phyloP scores from a whole-genome alignment of 2,329 filamentous ascomycete genomes.

The Exophiala sp. region DNA sequence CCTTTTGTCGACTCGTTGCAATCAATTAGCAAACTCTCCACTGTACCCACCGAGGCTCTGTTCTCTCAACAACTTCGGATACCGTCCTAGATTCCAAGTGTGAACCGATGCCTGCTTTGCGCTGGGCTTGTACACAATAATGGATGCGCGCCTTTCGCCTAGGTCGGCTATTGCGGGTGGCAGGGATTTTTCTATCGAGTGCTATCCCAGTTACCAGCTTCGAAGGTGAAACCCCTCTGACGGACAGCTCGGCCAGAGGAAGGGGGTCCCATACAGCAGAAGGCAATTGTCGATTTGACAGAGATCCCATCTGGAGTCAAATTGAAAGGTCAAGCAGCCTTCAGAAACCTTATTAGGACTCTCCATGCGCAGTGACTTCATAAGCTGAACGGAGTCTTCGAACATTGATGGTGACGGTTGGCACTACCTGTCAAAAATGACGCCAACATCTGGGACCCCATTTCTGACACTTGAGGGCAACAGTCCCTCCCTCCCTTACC shows the following conservation, averaged over 20 bases:
- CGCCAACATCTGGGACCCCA: conserved; percentile 6
- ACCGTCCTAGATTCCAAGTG: background rate
- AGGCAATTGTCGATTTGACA: background rate
- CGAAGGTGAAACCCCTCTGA: no score
- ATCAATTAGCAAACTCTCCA: background rate
- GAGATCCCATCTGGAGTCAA: background rate
- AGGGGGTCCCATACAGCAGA: background rate
- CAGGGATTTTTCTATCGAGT: background rate
- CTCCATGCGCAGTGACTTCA: conserved; percentile 11
- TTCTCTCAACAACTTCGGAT: conserved; percentile 7
- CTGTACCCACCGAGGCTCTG: conserved; percentile 5
- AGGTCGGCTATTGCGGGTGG: background rate
- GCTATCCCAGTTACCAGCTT: no score
- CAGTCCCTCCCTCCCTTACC: conserved; percentile 9
- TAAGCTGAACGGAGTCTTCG: background rate
- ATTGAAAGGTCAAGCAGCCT: background rate
- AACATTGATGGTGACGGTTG: background rate
- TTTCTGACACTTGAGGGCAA: background rate
- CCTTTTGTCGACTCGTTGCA: background rate
- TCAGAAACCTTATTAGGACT: conserved; percentile 8
- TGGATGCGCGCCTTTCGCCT: background rate
- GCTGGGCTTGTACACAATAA: background rate
- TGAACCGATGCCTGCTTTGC: background rate
- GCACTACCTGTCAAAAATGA: conserved; percentile 12
- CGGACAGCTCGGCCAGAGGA: background rate